Base-by-base conservation (phyloP, 805 yeast genomes). In the Metschnikowia lunata region DNA sequence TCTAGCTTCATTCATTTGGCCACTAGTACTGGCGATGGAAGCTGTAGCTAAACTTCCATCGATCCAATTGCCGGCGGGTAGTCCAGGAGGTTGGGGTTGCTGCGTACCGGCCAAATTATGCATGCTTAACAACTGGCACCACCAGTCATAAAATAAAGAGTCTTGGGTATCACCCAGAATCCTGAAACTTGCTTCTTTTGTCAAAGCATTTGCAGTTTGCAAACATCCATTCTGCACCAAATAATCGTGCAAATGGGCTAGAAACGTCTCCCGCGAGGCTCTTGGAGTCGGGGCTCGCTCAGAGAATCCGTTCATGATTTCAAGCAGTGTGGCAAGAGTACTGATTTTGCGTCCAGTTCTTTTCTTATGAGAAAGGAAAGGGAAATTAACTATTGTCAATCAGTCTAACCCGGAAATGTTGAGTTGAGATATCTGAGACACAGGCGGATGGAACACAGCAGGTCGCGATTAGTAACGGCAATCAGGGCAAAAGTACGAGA, bases 171-270 rank as follows among this genome's bases (percentile, higher is more conserved):
- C 45, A 15, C 36, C 37, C 26, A 32, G 32, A 26, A 29, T 26
- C 14, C 36, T 29, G 36, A 45, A 14, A 27, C 48, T 37, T 13
- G 51, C 43, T 34, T 50, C 54, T 27, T 45, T 39, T 14, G 40
- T 18, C 14, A 50, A 34, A 7, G 49, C 46, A 18, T 37, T 29
- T 13, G 54, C 54, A 18, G 47, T 46, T 26, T 43, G 43, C 27
- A 39, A 28, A 30, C 51, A 48, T 11, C 54, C 54, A 30, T 36
- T 50, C 32, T 47, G 49, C n/a, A 44, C 45, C n/a, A 50, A 39
- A 33, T 50, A 50, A 11, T 44, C 48, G 26, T 48, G 46, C 26
- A 50, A 36, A 27, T 45, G 37, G 9, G 41, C 43, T 9, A 50
- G 38, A 26, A 50, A 47, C 30, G 45, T 39, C 27, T 50, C 54